A percentile compares a stretch with the other conserved stretches of the same genome.
Conservation (phyloP, 1,139 yeast species). For the Candida pseudoviswanathii region DNA sequence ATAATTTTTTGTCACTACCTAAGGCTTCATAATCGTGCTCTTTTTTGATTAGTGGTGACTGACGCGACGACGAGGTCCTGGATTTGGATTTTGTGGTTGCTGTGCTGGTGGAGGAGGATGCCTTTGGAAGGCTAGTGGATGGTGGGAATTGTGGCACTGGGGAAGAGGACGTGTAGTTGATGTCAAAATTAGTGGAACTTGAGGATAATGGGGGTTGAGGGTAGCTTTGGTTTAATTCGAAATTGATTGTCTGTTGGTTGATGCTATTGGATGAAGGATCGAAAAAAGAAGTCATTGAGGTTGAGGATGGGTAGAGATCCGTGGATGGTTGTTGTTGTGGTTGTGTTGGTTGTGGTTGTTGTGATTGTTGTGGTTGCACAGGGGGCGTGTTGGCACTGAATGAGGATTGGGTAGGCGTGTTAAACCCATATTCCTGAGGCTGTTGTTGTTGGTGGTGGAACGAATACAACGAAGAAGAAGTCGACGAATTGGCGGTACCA, state of each 20-base stretch:
- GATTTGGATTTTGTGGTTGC: neutral
- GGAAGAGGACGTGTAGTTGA: conserved; percentile 8
- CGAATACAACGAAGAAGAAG: conserved; percentile 16
- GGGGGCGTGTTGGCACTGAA: neutral
- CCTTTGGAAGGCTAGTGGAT: neutral
- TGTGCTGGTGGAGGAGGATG: neutral
- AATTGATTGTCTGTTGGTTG: conserved; percentile 6
- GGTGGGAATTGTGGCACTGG: conserved; percentile 2
- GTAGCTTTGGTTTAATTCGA: conserved; percentile 6
- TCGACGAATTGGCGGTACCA: conserved; percentile 9
- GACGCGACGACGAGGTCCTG: neutral
- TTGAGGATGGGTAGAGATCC: conserved; percentile 11
- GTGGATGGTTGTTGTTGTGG: neutral
- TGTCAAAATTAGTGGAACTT: conserved; percentile 13
- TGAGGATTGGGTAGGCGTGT: conserved; percentile 10
- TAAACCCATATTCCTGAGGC: neutral
- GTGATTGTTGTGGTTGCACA: neutral
- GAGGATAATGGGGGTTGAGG: conserved; percentile 11
- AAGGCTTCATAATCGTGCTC: neutral
- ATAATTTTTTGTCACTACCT: neutral
- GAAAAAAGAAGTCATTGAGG: conserved; percentile 15
- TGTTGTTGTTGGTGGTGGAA: conserved; percentile 10
- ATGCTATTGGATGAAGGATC: conserved; percentile 8
- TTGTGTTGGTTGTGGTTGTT: neutral
- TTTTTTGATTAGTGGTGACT: conserved; percentile 2